Conservation (phyloP, 371 early-diverging fungal genomes). For the Mortierella sp. region DNA sequence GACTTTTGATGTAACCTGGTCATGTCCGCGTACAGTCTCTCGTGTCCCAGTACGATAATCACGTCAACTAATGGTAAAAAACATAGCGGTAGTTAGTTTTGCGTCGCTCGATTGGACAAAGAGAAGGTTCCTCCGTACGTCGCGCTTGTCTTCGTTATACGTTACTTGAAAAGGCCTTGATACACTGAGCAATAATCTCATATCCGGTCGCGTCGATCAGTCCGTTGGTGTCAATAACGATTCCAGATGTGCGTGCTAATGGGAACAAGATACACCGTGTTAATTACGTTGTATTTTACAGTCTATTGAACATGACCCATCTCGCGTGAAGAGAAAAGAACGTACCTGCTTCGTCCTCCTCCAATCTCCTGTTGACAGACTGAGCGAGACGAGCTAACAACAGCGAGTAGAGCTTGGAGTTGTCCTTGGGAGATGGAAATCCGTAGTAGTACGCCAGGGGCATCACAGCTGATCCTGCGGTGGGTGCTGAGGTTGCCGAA, state of each 20-base stretch:
- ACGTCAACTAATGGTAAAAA: conserved; percentile 70
- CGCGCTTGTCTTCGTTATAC: background rate
- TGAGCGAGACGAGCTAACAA: conserved; percentile 74
- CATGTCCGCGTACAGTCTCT: conserved; percentile 92
- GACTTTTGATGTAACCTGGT: conserved; percentile 65
- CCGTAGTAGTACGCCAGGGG: conserved; percentile 95
- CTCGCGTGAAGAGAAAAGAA: background rate
- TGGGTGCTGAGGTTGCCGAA: conserved; percentile 77
- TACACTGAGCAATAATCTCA: conserved; percentile 73
- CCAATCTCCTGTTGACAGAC: conserved; percentile 74
- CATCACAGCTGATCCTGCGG: conserved; percentile 75
- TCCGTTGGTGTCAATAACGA: conserved; percentile 78
- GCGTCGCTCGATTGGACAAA: background rate
- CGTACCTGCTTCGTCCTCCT: conserved; percentile 73
- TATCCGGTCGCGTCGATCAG: conserved; percentile 74
- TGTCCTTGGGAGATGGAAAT: conserved; percentile 81
- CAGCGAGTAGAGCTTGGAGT: conserved; percentile 80
- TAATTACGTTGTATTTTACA: background rate
- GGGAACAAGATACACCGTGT: background rate
- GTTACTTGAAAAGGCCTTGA: conserved; percentile 77
- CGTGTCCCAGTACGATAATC: conserved; percentile 93
- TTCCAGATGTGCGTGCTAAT: conserved; percentile 68
- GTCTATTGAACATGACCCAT: background rate
- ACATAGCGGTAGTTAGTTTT: background rate
- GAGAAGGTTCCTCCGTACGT: no score